These are phyloP conservation scores for Abrus precatorius DNA, from an alignment of 306 rosid genomes.

Conservation along the genomic window DNA sequence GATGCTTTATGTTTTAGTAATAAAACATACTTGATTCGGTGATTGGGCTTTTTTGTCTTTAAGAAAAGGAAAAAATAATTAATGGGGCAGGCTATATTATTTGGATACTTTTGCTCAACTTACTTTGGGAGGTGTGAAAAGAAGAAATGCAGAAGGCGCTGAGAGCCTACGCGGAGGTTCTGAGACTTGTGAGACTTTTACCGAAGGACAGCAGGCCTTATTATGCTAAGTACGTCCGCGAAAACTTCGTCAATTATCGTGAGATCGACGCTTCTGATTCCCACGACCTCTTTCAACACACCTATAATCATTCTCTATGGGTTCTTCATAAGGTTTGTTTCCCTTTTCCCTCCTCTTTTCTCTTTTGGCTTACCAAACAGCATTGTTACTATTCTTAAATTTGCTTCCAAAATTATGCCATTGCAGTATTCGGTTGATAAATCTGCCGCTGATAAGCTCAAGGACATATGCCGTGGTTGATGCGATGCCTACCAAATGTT, in stretches of 20 bases:
- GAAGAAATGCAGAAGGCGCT: constrained; percentile 72
- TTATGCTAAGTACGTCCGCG: constrained; percentile 65
- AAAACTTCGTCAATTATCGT: constrained; percentile 69
- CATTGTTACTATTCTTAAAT: background rate
- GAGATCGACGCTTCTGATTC: constrained; percentile 51
- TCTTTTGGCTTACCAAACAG: background rate
- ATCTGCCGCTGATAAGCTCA: constrained; percentile 76
- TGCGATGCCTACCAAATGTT: constrained; percentile 52
- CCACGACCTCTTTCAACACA: constrained; percentile 44
- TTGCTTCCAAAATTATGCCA: background rate
- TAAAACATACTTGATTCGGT: no score
- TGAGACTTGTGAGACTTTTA: constrained; percentile 52
- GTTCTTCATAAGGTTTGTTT: constrained; percentile 73
- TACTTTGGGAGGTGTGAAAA: background rate
- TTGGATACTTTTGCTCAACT: no score
- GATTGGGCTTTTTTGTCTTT: no score
- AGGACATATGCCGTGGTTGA: constrained; percentile 56
- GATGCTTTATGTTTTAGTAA: no score
- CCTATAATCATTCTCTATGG: constrained; percentile 76
- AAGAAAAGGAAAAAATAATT: no score
- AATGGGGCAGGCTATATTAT: no score
- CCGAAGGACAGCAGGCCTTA: constrained; percentile 54
- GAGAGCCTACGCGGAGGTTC: constrained; percentile 76
- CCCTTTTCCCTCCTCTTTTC: no score
- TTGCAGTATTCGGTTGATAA: constrained; percentile 76